Conservation (phyloP, 2,329 filamentous ascomycete genomes). For the Fusarium hainanense region DNA sequence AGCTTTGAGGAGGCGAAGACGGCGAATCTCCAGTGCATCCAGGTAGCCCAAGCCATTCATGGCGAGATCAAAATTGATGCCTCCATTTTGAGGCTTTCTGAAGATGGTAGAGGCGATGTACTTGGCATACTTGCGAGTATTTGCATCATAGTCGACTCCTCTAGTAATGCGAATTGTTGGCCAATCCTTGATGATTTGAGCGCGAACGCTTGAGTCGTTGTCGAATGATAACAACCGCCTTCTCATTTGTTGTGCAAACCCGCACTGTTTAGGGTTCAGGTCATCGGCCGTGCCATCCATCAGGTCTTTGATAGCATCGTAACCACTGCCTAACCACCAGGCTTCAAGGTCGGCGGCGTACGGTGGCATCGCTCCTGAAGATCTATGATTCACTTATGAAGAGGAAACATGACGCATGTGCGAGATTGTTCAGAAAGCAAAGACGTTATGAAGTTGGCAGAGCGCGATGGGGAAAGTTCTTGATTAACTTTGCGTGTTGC, state of each 20-base stretch:
- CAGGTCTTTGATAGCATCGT: conserved; percentile 43
- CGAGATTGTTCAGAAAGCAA: neutral
- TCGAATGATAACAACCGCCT: conserved; percentile 49
- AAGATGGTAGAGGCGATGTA: conserved; percentile 46
- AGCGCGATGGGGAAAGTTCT: neutral
- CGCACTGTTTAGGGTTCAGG: conserved; percentile 44
- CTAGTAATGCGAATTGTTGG: conserved; percentile 25
- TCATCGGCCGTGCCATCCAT: conserved; percentile 35
- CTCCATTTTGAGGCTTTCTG: conserved; percentile 41
- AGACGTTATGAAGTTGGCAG: neutral
- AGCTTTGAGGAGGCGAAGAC: conserved; percentile 44
- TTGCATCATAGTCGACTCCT: conserved; percentile 38
- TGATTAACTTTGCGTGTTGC: neutral
- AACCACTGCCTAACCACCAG: conserved; percentile 50
- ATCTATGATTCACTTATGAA: neutral
- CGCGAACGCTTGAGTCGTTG: conserved; percentile 37
- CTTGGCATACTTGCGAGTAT: conserved; percentile 46
- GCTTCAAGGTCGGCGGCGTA: conserved; percentile 48
- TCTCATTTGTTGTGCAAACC: conserved; percentile 50
- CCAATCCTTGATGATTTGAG: conserved; percentile 37
- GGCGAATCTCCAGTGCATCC: conserved; percentile 50
- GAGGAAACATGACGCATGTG: neutral
- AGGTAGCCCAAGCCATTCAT: conserved; percentile 50
- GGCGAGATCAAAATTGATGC: conserved; percentile 41
- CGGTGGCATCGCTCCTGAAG: conserved; percentile 45